Evolutionary conservation across 805 yeast genomes (phyloP).

Genomic region (Jamesozyma jinghongensis): DNA sequence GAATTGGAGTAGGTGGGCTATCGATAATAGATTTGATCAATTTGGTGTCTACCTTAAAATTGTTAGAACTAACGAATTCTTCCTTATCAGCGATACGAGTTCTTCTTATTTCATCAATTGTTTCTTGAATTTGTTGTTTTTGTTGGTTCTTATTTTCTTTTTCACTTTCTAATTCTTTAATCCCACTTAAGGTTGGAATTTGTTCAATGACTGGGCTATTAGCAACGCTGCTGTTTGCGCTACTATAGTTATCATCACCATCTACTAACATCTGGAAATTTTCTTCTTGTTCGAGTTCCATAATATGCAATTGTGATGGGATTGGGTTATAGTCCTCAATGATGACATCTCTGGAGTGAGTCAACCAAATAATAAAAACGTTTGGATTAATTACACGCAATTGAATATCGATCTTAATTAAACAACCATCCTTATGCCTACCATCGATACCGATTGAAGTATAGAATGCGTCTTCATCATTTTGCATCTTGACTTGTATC

Average conservation of each 20-base stretch:
- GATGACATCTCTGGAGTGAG: conserved; percentile 51
- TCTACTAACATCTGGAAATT: background rate
- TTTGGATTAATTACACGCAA: conserved; percentile 55
- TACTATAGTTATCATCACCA: background rate
- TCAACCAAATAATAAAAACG: conserved; percentile 69
- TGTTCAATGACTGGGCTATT: too few species aligned
- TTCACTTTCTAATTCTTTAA: too few species aligned
- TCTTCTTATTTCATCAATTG: conserved; percentile 16
- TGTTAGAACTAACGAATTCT: conserved; percentile 19
- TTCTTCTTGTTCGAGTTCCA: conserved; percentile 5
- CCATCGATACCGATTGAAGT: conserved; percentile 60
- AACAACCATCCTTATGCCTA: conserved; percentile 56
- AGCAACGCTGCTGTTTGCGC: too few species aligned
- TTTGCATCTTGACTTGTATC: conserved; percentile 37
- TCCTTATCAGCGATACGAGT: conserved; percentile 18
- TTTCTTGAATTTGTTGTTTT: conserved; percentile 1
- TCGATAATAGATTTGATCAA: conserved; percentile 14
- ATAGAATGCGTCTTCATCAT: conserved; percentile 41
- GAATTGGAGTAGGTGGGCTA: background rate
- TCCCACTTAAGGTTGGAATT: too few species aligned
- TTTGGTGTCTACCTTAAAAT: conserved; percentile 21
- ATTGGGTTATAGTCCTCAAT: conserved; percentile 26
- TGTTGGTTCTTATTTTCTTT: background rate
- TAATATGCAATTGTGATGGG: conserved; percentile 32
- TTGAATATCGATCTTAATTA: conserved; percentile 68